Base-by-base conservation (phyloP, 768 basidiomycete species). In the Strobilomyces echinocephalus region DNA sequence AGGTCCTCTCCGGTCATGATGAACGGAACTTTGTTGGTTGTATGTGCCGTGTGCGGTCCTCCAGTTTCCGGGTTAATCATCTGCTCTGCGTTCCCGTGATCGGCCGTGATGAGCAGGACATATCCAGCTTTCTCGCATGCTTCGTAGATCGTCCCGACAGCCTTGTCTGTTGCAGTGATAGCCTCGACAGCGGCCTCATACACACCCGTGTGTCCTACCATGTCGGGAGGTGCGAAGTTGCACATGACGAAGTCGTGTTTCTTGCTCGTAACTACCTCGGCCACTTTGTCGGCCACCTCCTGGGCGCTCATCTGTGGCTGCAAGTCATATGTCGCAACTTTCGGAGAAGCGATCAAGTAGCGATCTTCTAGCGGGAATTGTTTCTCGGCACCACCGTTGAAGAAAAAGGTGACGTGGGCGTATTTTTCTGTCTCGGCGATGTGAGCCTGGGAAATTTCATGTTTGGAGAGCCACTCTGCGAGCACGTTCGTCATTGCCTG, bases 381-480 rank as follows among this genome's bases (percentile, higher is more conserved):
- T 67, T 93, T 90, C 76, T 97, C 95, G 28, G 93, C 84, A 52
- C 94, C 94, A 14, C 94, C 95, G 70, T 95, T 97, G 81, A 97
- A 95, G 81, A 95, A 97, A 78, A 97, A 95, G 0, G 94, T 97
- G 51, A 97, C 91, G 66, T 97, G 94, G 2, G 93, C 93, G 70
- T 95, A 97, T 73, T 97, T 95, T 69, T 95, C 94, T n/a, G 94
- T 95, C 70, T 97, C 94, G 81, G 92, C 94, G 50, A 97, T 82
- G 64, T 95, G 94, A 3, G 86, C 86, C 64, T 97, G 95, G 66
- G 86, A 91, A 53, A 88, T 65, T 9, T 80, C 90, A 53, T 93
- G 72, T 62, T 83, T 87, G 33, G 82, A 75, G 21, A 97, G 79
- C 88, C 90, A 93, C 66, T 97, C 94, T 0, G 94, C 93, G 15